A percentile compares a stretch with the other conserved stretches of the same genome.
These are phyloP conservation scores for Dioscorea cayenensis DNA, from an alignment of 116 monocot species.

Conservation along the genomic window DNA sequence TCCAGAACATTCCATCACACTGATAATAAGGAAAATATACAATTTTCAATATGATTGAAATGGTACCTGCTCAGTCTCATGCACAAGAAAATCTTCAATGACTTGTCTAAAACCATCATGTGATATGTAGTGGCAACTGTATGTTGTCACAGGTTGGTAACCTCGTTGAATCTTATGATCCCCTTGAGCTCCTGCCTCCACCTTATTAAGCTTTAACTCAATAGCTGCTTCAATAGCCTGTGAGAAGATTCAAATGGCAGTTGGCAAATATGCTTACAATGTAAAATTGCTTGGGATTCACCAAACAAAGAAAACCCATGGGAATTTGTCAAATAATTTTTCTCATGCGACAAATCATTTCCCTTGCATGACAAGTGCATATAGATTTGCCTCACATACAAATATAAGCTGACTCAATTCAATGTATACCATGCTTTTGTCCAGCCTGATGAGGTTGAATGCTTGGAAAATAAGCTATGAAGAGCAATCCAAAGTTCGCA, in stretches of 20 bases:
- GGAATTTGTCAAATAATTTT: no score
- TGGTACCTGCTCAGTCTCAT: slow-evolving; percentile 72
- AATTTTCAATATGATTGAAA: background rate
- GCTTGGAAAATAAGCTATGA: no score
- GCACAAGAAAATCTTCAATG: slow-evolving; percentile 64
- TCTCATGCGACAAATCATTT: no score
- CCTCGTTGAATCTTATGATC: slow-evolving; percentile 97
- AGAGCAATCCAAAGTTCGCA: no score
- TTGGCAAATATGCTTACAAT: background rate
- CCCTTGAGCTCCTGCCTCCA: slow-evolving; percentile 98
- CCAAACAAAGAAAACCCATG: no score
- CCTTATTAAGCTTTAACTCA: slow-evolving; percentile 76
- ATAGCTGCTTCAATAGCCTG: slow-evolving; percentile 99
- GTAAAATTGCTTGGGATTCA: background rate
- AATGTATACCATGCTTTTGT: no score
- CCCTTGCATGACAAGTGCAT: no score
- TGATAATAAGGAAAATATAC: background rate
- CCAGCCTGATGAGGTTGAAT: no score
- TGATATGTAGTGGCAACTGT: slow-evolving; percentile 83
- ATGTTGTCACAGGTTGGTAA: slow-evolving; percentile 90
- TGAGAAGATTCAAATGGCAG: background rate
- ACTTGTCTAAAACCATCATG: slow-evolving; percentile 65
- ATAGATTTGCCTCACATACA: background rate
- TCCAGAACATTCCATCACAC: background rate
- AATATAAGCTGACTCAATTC: no score